These are phyloP conservation scores for Yarrowia sp. DNA, from an alignment of 805 yeast species.

Conservation along the genomic window DNA sequence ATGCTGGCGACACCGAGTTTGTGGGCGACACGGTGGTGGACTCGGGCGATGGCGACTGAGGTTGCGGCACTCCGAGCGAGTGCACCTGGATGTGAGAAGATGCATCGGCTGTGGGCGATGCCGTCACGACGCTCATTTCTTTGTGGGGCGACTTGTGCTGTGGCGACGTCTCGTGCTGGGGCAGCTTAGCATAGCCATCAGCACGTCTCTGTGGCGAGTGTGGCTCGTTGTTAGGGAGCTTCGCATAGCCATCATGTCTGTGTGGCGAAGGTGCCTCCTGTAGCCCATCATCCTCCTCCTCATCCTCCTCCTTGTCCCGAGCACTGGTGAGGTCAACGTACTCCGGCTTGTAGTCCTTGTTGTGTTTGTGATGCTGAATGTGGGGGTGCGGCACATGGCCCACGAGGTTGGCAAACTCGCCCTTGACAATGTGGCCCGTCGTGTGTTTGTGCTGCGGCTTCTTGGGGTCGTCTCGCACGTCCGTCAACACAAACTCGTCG, in stretches of 20 bases:
- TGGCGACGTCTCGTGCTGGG: too few relatives aligned
- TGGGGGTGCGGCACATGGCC: slow-evolving; percentile 8
- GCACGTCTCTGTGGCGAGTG: too few relatives aligned
- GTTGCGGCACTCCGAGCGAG: neutral
- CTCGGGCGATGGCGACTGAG: slow-evolving; percentile 1
- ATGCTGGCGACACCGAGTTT: slow-evolving; percentile 4
- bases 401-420: neutral
- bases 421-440: neutral
- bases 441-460: neutral
- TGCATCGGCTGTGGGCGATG: neutral
- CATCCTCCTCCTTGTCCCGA: neutral
- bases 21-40: slow-evolving; percentile 16
- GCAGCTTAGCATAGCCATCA: too few relatives aligned
- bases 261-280: neutral
- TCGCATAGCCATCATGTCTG: neutral
- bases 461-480: neutral
- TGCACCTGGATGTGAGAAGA: neutral
- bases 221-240: too few relatives aligned
- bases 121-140: too few relatives aligned
- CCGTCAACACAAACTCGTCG: slow-evolving; percentile 10
- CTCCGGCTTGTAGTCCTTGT: slow-evolving; percentile 10
- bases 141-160: too few relatives aligned
- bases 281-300: neutral
- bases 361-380: slow-evolving; percentile 1
- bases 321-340: slow-evolving; percentile 6